A percentile compares a stretch with the other conserved stretches of the same genome.
phyloP scores from a whole-genome alignment of 163 green algal species.

The Scenedesmus sp. region DNA sequence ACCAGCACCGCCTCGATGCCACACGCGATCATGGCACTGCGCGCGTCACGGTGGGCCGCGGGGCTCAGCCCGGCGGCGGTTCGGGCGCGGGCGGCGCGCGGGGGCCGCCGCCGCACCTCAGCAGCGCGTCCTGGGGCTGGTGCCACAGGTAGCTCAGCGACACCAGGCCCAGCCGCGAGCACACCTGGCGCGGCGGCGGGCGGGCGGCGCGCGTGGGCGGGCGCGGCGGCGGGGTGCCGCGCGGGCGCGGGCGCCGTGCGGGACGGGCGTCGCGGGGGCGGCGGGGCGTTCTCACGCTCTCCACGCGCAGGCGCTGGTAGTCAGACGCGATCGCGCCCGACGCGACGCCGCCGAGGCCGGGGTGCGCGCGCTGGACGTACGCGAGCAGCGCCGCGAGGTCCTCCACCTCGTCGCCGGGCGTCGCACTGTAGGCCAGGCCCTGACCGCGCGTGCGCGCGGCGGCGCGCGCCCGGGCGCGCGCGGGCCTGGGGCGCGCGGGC shows the following conservation, averaged over 20 bases:
- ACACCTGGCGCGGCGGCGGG: no score
- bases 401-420: slow-evolving; percentile 94
- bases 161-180: slow-evolving; percentile 82
- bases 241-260: no score
- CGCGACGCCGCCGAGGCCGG: slow-evolving; percentile 72
- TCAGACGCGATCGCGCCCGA: slow-evolving; percentile 95
- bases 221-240: no score
- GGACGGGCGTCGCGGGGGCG: no score
- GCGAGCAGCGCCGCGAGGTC: slow-evolving; percentile 87
- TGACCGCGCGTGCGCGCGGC: slow-evolving; percentile 30
- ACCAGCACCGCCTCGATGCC: slow-evolving; percentile 81
- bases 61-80: no score
- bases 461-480: background rate
- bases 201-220: no score
- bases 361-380: slow-evolving; percentile 64
- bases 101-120: slow-evolving; percentile 63
- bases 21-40: slow-evolving; percentile 71
- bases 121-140: slow-evolving; percentile 77
- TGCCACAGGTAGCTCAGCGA: slow-evolving; percentile 95
- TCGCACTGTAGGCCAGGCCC: slow-evolving; percentile 75
- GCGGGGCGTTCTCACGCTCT: no score
- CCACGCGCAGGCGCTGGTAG: slow-evolving; percentile 97
- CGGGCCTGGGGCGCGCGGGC: background rate
- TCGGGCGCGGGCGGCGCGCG: no score
- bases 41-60: no score